Evolutionary conservation across 1,139 yeast genomes (phyloP), one percentile per base, ranked within the genome.

Genomic region (Eremothecium sinecaudum): DNA sequence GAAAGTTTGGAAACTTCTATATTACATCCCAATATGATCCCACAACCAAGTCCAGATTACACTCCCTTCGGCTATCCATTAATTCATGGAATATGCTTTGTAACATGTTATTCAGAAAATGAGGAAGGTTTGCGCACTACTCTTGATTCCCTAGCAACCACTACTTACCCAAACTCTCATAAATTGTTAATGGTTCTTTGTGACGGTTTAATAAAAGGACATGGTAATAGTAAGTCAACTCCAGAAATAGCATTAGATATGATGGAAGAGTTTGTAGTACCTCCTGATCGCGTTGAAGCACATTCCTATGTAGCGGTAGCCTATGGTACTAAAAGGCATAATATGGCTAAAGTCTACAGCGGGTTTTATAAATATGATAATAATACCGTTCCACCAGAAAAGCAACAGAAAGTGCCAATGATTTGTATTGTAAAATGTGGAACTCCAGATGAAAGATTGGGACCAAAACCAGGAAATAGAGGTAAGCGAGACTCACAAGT

Each of bases 401-500:
- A 79, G 45, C 96, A 87, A 58, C 95, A 86, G 59, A 71, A 92
- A 46, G 86, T 83, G 21, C 97, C 98, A 1, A 68, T 90, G 51
- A 55, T 90, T 18, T 66, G 79, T 17, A 67, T 90, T 49, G 94
- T 84, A 29, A 90, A 90, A 59, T 84, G 95, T 61, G 98, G 98
- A 43, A 81, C 95, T 0, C 86, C 90, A 4, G 79, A 73, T 23
- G 98, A 90, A 57, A 77, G 75, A 13, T 58, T 55, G 13, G 63
- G 78, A 5, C 69, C 92, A n/a, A 90, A 90, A 53, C 96, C 97
- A 9, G 98, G 98, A 50, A 90, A 90, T 59, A 77, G 98, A 66
- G 98, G 98, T 62, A 90, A 90, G 59, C 82, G 98, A 63, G 98
- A 90, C 60, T 84, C 96, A 16, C 98, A 90, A 60, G 79, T 90